Evolutionary conservation across 176 grass and related monocot species (phyloP).

Genomic region (Carex pumila): DNA sequence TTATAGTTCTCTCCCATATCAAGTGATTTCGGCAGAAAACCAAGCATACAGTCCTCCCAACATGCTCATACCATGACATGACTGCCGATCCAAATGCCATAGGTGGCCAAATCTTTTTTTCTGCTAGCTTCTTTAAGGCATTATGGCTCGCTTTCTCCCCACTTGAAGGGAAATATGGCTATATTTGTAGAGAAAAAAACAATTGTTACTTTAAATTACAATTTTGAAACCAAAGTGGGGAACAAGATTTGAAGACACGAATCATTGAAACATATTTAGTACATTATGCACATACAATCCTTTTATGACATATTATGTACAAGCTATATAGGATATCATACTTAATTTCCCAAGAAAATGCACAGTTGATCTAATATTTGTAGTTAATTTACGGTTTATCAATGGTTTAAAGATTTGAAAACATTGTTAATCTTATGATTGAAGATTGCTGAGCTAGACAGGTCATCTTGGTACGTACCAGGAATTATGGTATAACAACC

Average conservation of each 20-base stretch:
- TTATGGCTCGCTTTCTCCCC: constrained; percentile 39
- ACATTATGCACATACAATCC: neutral
- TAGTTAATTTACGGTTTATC: neutral
- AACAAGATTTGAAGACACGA: neutral
- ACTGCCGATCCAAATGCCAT: constrained; percentile 52
- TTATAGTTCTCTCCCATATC: constrained; percentile 51
- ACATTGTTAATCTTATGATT: neutral
- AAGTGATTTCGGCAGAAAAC: constrained; percentile 68
- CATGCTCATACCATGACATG: constrained; percentile 98
- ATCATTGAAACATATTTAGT: neutral
- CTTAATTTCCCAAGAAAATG: neutral
- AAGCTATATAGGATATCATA: neutral
- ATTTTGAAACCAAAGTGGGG: neutral
- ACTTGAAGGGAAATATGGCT: constrained; percentile 57
- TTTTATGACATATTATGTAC: neutral
- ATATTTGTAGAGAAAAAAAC: neutral
- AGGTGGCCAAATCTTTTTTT: constrained; percentile 78
- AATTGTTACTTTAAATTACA: neutral
- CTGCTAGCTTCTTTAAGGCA: constrained; percentile 47
- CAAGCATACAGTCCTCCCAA: constrained; percentile 71
- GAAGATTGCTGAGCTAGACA: neutral
- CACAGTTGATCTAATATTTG: neutral
- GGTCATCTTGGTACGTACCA: too few relatives aligned
- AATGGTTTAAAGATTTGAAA: neutral
- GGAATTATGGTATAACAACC: neutral